These are phyloP conservation scores for Curvularia lunata DNA, from an alignment of 2,329 filamentous ascomycete genomes.

Conservation along the genomic window DNA sequence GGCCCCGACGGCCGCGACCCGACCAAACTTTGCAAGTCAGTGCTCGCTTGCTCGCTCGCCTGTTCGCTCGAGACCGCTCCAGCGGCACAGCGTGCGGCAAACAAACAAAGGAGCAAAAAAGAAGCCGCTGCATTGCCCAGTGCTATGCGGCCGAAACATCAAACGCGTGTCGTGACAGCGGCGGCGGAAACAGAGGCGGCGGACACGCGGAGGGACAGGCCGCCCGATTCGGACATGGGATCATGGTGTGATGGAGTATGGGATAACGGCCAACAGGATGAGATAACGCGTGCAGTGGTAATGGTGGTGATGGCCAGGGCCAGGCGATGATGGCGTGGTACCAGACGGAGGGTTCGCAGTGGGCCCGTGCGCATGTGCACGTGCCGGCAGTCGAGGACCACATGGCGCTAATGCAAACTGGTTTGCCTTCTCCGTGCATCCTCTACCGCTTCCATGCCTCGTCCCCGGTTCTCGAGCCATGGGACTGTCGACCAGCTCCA, in stretches of 20 bases:
- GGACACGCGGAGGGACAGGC: not conserved
- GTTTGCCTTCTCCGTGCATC: not conserved
- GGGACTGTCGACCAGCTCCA: slow-evolving; percentile 2
- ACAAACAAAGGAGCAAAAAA: not conserved
- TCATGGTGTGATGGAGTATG: not conserved
- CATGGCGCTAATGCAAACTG: slow-evolving; percentile 20
- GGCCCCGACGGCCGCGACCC: not conserved
- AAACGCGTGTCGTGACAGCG: not conserved
- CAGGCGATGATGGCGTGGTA: slow-evolving; percentile 10
- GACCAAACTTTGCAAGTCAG: not conserved
- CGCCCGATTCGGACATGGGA: not conserved
- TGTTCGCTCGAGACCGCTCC: not conserved
- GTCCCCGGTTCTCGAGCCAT: slow-evolving; percentile 1
- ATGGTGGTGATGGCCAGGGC: not conserved
- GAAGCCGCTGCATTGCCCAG: not conserved
- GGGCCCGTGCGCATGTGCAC: slow-evolving; percentile 6
- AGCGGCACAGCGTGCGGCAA: slow-evolving; percentile 7
- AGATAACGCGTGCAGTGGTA: slow-evolving; percentile 16
- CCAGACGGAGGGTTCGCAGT: slow-evolving; percentile 3
- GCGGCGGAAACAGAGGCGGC: not conserved
- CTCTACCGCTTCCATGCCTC: not conserved
- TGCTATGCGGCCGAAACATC: slow-evolving; percentile 1
- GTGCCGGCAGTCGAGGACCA: slow-evolving; percentile 10
- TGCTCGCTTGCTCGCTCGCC: not conserved
- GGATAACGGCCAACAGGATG: slow-evolving; percentile 1